Conservation (phyloP, 2,329 filamentous ascomycete genomes). For the Neocatenulostroma microsporum region DNA sequence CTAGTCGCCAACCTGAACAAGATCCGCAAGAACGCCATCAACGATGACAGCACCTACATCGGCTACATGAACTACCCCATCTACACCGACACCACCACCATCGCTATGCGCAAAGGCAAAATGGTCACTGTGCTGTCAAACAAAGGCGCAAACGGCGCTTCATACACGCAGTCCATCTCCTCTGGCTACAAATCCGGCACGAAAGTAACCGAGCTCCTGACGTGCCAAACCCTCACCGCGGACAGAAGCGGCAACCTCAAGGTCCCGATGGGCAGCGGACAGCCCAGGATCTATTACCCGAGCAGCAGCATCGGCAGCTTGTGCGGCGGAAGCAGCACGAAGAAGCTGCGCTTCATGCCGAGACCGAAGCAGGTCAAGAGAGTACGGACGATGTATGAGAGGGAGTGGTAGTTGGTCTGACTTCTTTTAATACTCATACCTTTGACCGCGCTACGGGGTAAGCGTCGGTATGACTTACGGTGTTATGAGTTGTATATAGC, state of each 20-base stretch:
- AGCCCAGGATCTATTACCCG: slow-evolving; percentile 32
- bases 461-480: too few relatives aligned
- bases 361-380: too few relatives aligned
- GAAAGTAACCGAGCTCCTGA: slow-evolving; percentile 33
- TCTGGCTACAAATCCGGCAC: slow-evolving; percentile 23
- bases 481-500: too few relatives aligned
- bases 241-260: slow-evolving; percentile 22
- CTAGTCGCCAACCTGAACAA: slow-evolving; percentile 42
- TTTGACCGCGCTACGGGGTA: too few relatives aligned
- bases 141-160: slow-evolving; percentile 19
- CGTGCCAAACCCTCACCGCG: slow-evolving; percentile 27
- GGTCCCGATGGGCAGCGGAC: slow-evolving; percentile 30
- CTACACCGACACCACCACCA: slow-evolving; percentile 34
- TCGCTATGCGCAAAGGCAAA: slow-evolving; percentile 45
- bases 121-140: slow-evolving; percentile 34
- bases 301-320: slow-evolving; percentile 15
- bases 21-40: slow-evolving; percentile 42
- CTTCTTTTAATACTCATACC: too few relatives aligned
- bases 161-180: slow-evolving; percentile 23
- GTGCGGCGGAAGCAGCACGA: slow-evolving; percentile 9
- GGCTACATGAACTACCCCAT: slow-evolving; percentile 33
- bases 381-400: too few relatives aligned
- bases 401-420: too few relatives aligned
- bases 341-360: too few relatives aligned
- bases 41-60: slow-evolving; percentile 33